Percentiles rank a stretch among this genome's conserved stretches.
Evolutionary conservation across 1,284 basidiomycete genomes (phyloP).

Genomic region (Fomitopsis schrenkii): DNA sequence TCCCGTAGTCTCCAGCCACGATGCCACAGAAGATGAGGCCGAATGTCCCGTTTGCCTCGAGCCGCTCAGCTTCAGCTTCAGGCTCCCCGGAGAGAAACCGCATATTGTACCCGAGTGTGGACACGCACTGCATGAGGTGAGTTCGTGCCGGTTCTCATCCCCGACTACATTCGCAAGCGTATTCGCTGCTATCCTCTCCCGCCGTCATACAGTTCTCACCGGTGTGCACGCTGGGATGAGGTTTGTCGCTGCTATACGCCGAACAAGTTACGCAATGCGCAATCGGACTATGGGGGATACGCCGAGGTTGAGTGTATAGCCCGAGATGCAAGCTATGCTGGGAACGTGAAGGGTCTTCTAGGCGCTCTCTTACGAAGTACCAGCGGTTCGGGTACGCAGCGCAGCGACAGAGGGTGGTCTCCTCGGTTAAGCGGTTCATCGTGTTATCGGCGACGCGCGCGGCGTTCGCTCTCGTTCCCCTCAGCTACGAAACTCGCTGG

Average conservation of each 20-base stretch:
- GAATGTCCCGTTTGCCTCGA: constrained; percentile 92
- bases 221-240: background rate
- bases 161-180: background rate
- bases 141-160: constrained; percentile 16
- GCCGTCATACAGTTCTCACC: too few species aligned
- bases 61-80: constrained; percentile 82
- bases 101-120: constrained; percentile 96
- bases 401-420: too few species aligned
- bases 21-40: constrained; percentile 67
- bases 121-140: constrained; percentile 92
- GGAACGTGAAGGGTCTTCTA: background rate
- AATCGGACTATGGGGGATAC: background rate
- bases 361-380: background rate
- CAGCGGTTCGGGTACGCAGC: too few species aligned
- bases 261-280: background rate
- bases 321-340: background rate
- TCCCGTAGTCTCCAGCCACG: constrained; percentile 64
- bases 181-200: background rate
- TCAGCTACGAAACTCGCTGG: background rate
- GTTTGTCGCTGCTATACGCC: background rate
- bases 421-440: too few species aligned
- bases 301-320: background rate
- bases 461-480: background rate
- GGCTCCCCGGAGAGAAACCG: constrained; percentile 90
- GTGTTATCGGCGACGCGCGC: too few species aligned